Evolutionary conservation across 1,284 basidiomycete species (phyloP).

Genomic region (Porogramme epimiltina): DNA sequence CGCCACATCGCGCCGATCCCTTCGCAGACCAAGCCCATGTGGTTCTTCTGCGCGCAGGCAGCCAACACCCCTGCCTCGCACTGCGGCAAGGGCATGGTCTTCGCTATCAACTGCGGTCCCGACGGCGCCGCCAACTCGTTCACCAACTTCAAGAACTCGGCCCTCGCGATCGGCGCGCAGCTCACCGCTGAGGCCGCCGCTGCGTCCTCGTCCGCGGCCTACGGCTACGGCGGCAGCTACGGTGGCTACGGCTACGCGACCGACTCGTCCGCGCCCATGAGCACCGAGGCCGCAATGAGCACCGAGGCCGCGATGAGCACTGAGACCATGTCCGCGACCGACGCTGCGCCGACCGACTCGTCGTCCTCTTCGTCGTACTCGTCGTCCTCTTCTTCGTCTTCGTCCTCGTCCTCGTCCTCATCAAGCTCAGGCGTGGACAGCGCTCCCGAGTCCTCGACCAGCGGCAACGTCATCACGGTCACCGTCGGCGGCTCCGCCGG

Average conservation of each 20-base stretch:
- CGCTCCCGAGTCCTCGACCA: slow-evolving; percentile 46
- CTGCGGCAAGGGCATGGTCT: slow-evolving; percentile 67
- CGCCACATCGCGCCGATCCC: neutral
- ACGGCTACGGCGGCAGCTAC: neutral
- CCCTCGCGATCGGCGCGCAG: slow-evolving; percentile 49
- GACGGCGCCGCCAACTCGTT: slow-evolving; percentile 57
- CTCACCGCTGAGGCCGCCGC: slow-evolving; percentile 42
- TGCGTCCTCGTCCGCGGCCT: slow-evolving; percentile 13
- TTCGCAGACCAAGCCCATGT: slow-evolving; percentile 39
- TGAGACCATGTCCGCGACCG: too few species aligned
- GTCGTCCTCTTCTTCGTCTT: slow-evolving; percentile 44
- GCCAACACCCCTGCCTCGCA: slow-evolving; percentile 42
- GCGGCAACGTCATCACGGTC: slow-evolving; percentile 47
- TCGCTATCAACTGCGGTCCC: slow-evolving; percentile 60
- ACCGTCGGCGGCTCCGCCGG: slow-evolving; percentile 52
- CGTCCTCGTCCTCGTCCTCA: slow-evolving; percentile 52
- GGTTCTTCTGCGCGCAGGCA: slow-evolving; percentile 46
- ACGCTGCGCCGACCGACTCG: slow-evolving; percentile 15
- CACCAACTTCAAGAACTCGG: slow-evolving; percentile 54
- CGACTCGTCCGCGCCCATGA: slow-evolving; percentile 38
- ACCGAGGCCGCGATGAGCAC: too few species aligned
- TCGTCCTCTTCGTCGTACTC: slow-evolving; percentile 54
- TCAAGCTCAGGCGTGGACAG: slow-evolving; percentile 55
- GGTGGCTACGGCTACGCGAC: slow-evolving; percentile 23
- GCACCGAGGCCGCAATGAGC: too few species aligned